Conservation (phyloP, 129 eudicot genomes). For the Gnaphalium uliginosum region DNA sequence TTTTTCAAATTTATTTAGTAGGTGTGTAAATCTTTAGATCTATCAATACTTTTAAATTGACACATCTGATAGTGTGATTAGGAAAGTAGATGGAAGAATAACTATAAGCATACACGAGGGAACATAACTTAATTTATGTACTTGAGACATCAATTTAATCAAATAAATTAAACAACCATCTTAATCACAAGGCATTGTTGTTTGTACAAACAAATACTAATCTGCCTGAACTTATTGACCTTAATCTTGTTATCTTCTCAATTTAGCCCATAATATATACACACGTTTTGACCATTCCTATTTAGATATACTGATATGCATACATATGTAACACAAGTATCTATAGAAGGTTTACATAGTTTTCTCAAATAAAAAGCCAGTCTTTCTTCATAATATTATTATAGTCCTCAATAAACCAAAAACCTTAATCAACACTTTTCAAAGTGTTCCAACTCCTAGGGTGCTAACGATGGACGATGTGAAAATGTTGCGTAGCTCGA, state of each 20-base stretch:
- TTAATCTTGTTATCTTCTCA: conserved; percentile 35
- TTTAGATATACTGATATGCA: background rate
- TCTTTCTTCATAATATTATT: too few species aligned
- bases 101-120: background rate
- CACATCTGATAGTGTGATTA: too few species aligned
- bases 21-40: too few species aligned
- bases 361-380: background rate
- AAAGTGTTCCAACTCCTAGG: conserved; percentile 16
- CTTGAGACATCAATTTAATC: background rate
- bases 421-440: conserved; percentile 18
- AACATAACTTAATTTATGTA: background rate
- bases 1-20: too few species aligned
- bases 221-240: conserved; percentile 29
- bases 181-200: conserved; percentile 23
- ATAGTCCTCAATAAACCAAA: background rate
- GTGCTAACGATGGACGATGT: conserved; percentile 21
- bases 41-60: too few species aligned
- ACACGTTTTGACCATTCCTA: background rate
- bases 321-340: background rate
- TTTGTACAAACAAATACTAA: conserved; percentile 15
- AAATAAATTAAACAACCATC: conserved; percentile 17
- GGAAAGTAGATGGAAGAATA: too few species aligned
- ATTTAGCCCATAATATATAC: background rate
- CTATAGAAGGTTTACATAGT: background rate
- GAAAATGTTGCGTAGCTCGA: conserved; percentile 31